These are phyloP conservation scores for Zychaea mexicana DNA, from an alignment of 371 early-diverging fungal species.

Conservation along the genomic window DNA sequence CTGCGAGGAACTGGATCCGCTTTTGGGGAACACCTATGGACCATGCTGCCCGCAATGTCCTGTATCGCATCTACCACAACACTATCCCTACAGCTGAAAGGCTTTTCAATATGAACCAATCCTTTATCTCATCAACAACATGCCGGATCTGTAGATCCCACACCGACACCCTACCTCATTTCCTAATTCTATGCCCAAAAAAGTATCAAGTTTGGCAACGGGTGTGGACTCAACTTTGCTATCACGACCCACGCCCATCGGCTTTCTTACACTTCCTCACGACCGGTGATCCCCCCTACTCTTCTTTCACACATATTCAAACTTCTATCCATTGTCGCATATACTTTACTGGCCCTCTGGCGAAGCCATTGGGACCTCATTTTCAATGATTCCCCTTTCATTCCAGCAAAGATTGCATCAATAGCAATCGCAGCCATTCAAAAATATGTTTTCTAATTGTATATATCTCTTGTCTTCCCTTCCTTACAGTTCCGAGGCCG, in stretches of 20 bases:
- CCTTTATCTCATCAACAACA: background rate
- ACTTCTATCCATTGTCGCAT: background rate
- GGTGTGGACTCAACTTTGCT: background rate
- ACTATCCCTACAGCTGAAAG: background rate
- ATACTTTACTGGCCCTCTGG: background rate
- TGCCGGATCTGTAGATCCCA: background rate
- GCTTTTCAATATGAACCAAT: background rate
- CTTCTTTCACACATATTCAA: background rate
- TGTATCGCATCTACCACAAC: background rate
- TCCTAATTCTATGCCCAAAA: background rate
- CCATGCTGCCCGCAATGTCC: background rate
- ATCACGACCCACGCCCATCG: background rate
- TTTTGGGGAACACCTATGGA: background rate
- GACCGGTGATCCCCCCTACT: background rate
- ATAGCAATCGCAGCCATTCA: too few species aligned
- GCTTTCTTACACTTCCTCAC: background rate
- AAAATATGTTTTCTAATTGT: too few species aligned
- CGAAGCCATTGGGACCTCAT: background rate
- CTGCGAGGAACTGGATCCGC: background rate
- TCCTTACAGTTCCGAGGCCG: too few species aligned
- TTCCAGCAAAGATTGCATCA: too few species aligned
- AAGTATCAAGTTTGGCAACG: background rate
- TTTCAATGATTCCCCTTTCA: background rate
- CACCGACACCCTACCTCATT: background rate
- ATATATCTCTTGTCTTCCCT: too few species aligned